Evolutionary conservation across 306 rosid genomes (phyloP), one percentile per base, ranked within the genome.

Genomic region (Fagus crenata): DNA sequence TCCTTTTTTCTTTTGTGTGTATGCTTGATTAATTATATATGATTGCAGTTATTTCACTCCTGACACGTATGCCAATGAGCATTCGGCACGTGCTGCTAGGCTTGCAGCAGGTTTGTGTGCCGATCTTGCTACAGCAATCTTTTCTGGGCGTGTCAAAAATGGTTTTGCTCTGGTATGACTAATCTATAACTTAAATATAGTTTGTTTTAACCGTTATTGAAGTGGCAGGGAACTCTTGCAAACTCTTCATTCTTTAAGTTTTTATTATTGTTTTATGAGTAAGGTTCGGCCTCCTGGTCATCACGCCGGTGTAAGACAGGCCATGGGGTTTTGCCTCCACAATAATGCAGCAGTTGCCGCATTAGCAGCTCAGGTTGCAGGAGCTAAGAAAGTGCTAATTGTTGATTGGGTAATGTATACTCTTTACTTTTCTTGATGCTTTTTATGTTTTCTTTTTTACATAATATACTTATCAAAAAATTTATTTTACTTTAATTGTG

Each of bases 211-310:
- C 51, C 71, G 53, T 73, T 53, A 51, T 67, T 61, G 49, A 17
- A 17, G 67, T 49, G 53, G 11, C 5, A 7, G 31, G 22, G 42
- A 71, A 41, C 36, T 71, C 60, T 7, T 80, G 51, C 75, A 49
- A 28, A 63, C 35, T 7, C 4, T 67, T 55, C 73, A 78, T 31
- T 51, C 22, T 3, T 46, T 35, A 81, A 76, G 28, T 22, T 22
- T 74, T 58, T 59, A 40, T 74, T 87, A 35, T 55, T 63, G 54
- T 63, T 80, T 65, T 53, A 69, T 80, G 81, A 79, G 71, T 75
- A 89, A 95, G 99, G 99, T 95, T 79, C 88, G 98, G 71, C 99
- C 99, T 82, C 99, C 99, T 82, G 99, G 99, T 78, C 99, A 95
- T 84, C 99, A 95, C 85, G 97, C 99, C 68, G 99, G 99, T 74